Percentiles rank a stretch among this genome's conserved stretches.
These are phyloP conservation scores for Davidsoniella virescens DNA, from an alignment of 2,329 filamentous ascomycete species.

Conservation along the genomic window DNA sequence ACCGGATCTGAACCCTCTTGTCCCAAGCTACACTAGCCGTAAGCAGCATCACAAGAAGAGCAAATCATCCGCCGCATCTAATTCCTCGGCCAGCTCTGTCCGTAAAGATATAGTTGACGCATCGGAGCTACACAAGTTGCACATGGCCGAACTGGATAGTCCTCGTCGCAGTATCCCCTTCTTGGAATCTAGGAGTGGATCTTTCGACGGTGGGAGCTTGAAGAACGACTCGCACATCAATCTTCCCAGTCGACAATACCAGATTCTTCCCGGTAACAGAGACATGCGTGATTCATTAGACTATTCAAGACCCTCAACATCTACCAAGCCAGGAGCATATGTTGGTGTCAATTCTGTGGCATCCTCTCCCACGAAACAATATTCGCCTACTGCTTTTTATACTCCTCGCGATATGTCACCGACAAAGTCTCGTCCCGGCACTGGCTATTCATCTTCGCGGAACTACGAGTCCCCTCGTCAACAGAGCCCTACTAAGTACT, in stretches of 20 bases:
- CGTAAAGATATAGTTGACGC: slow-evolving; percentile 9
- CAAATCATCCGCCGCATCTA: slow-evolving; percentile 37
- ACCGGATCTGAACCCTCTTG: slow-evolving; percentile 89
- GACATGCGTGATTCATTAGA: slow-evolving; percentile 1
- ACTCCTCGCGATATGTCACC: slow-evolving; percentile 4
- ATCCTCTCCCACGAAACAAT: slow-evolving; percentile 10
- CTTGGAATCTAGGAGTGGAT: slow-evolving; percentile 54
- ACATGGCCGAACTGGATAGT: slow-evolving; percentile 13
- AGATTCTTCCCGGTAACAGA: slow-evolving; percentile 26
- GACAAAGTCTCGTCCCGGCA: slow-evolving; percentile 16
- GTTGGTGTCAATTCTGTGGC: slow-evolving; percentile 32
- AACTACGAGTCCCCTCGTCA: background rate
- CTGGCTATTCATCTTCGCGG: slow-evolving; percentile 11
- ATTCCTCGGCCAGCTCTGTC: slow-evolving; percentile 14
- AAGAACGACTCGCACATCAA: slow-evolving; percentile 35
- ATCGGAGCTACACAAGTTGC: slow-evolving; percentile 6
- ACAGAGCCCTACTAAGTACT: slow-evolving; percentile 12
- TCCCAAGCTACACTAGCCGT: slow-evolving; percentile 66
- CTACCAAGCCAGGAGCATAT: slow-evolving; percentile 29
- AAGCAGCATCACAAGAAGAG: slow-evolving; percentile 55
- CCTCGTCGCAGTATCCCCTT: slow-evolving; percentile 51
- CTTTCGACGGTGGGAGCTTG: slow-evolving; percentile 30
- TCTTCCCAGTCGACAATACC: slow-evolving; percentile 39
- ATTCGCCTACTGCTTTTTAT: slow-evolving; percentile 5
- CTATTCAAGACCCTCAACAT: slow-evolving; percentile 11